These are phyloP conservation scores for Ceratocystiopsis sp. DNA, from an alignment of 2,329 filamentous ascomycete species.

Conservation along the genomic window DNA sequence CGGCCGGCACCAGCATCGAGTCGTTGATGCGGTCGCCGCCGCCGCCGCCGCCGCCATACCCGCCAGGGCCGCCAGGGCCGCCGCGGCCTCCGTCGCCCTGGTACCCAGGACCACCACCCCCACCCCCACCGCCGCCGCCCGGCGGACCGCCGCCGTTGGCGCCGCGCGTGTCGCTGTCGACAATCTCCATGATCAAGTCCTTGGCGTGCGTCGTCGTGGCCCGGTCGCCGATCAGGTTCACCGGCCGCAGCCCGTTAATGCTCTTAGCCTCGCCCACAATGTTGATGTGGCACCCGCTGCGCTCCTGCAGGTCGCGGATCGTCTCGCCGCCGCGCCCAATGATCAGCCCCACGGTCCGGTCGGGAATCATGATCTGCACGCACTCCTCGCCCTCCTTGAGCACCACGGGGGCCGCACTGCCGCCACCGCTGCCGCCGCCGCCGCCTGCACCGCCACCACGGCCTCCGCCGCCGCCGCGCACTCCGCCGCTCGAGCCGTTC, in stretches of 20 bases:
- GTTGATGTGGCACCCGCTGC: slow-evolving; percentile 88
- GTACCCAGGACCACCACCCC: slow-evolving; percentile 12
- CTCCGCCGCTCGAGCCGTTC: slow-evolving; percentile 44
- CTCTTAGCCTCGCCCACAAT: slow-evolving; percentile 90
- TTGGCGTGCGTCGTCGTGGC: slow-evolving; percentile 63
- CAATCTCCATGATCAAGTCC: slow-evolving; percentile 82
- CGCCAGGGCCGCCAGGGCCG: slow-evolving; percentile 20
- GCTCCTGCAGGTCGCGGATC: slow-evolving; percentile 79
- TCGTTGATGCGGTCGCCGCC: slow-evolving; percentile 58
- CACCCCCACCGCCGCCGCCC: slow-evolving; percentile 17
- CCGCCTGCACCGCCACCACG: slow-evolving; percentile 14
- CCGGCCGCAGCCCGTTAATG: slow-evolving; percentile 72
- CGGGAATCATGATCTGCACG: slow-evolving; percentile 87
- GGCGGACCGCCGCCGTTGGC: slow-evolving; percentile 9
- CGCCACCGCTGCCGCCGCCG: slow-evolving; percentile 17
- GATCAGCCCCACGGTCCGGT: slow-evolving; percentile 81
- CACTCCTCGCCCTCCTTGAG: slow-evolving; percentile 68
- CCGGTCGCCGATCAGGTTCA: slow-evolving; percentile 72
- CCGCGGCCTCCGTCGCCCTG: slow-evolving; percentile 18
- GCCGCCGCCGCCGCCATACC: slow-evolving; percentile 20
- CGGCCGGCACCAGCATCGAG: slow-evolving; percentile 70
- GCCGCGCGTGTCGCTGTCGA: slow-evolving; percentile 70
- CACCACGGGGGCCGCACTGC: slow-evolving; percentile 22
- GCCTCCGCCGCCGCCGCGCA: slow-evolving; percentile 16
- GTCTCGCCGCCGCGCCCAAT: slow-evolving; percentile 90